phyloP scores from a whole-genome alignment of 805 yeast genomes.

The Hanseniaspora lindneri region DNA sequence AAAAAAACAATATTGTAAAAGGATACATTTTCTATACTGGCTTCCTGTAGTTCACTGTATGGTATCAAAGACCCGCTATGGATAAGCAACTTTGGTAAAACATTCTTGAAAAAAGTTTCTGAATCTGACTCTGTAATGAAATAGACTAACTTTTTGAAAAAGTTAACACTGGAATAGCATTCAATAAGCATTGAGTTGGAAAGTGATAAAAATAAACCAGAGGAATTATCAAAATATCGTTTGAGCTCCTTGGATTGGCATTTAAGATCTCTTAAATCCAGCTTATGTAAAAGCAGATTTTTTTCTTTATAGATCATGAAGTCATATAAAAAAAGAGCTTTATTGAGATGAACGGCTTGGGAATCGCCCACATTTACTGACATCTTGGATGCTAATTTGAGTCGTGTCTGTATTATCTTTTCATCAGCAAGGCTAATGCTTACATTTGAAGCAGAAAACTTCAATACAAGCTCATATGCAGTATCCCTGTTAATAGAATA shows the following conservation, averaged over 20 bases:
- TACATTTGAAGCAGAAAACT: background rate
- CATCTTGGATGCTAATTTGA: background rate
- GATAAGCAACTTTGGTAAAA: background rate
- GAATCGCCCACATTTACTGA: background rate
- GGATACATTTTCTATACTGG: background rate
- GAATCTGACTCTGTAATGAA: background rate
- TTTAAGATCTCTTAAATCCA: background rate
- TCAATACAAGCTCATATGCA: background rate
- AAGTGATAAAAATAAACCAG: background rate
- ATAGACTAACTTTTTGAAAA: background rate
- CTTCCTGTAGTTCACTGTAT: no score
- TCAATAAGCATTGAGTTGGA: background rate
- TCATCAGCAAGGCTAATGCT: background rate
- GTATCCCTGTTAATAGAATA: background rate
- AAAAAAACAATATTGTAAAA: background rate
- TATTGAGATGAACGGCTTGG: background rate
- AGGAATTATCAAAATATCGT: no score
- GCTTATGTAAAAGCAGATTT: background rate
- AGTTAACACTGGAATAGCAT: background rate
- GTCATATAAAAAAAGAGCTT: background rate
- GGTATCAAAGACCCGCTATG: no score
- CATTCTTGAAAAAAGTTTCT: background rate
- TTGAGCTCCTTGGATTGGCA: no score
- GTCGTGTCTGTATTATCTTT: background rate
- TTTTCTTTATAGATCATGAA: background rate